These are phyloP conservation scores for Trebouxiophyceae sp. DNA, from an alignment of 163 green algal genomes.

Conservation along the genomic window DNA sequence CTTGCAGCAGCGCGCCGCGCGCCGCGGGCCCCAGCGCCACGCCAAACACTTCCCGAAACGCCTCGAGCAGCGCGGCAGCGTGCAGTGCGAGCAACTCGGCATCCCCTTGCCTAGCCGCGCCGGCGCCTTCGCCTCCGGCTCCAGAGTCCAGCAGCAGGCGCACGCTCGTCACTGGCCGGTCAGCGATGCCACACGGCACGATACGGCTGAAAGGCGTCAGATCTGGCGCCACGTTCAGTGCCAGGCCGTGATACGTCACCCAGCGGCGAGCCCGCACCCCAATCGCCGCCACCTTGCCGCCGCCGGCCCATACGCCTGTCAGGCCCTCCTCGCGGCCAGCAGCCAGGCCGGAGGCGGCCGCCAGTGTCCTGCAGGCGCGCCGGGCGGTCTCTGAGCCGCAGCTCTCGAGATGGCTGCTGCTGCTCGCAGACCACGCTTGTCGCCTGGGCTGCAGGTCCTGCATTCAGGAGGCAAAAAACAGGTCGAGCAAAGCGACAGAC, in stretches of 20 bases:
- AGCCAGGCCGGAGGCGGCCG: conserved; percentile 61
- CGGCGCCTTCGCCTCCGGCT: too few species aligned
- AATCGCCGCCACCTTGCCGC: conserved; percentile 87
- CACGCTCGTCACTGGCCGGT: conserved; percentile 46
- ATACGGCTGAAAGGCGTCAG: conserved; percentile 76
- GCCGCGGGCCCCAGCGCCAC: conserved; percentile 23
- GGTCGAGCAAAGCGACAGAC: too few species aligned
- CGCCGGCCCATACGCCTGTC: conserved; percentile 91
- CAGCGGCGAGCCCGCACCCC: conserved; percentile 83
- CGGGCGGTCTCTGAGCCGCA: too few species aligned
- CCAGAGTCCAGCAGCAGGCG: not conserved
- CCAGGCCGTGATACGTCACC: conserved; percentile 93
- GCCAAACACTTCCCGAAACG: conserved; percentile 50
- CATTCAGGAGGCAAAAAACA: too few species aligned
- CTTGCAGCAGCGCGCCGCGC: too few species aligned
- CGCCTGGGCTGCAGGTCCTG: too few species aligned
- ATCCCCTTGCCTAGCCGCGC: not conserved
- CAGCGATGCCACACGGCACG: conserved; percentile 89
- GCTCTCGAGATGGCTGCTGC: too few species aligned
- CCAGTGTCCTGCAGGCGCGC: conserved; percentile 36
- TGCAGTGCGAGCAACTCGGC: conserved; percentile 50
- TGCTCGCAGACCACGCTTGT: too few species aligned
- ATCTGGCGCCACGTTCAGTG: conserved; percentile 86
- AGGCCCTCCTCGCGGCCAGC: conserved; percentile 67
- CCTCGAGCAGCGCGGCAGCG: conserved; percentile 41